Conservation (phyloP, 805 yeast species). For the Brettanomyces sp. region DNA sequence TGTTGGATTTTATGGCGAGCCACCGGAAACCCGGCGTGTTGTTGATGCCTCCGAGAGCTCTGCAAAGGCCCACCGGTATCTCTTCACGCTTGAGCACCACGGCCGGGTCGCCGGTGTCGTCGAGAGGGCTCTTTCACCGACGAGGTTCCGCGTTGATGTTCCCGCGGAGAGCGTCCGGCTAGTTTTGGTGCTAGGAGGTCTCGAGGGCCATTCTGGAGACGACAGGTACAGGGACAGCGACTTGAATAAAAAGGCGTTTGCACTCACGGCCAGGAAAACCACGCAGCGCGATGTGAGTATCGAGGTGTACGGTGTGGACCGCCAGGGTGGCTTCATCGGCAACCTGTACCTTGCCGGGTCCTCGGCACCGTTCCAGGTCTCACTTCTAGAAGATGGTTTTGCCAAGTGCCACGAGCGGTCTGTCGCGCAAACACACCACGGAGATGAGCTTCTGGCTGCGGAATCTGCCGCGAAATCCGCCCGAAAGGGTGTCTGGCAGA, state of each 20-base stretch:
- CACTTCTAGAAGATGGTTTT: constrained; percentile 52
- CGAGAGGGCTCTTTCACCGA: constrained; percentile 62
- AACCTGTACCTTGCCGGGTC: constrained; percentile 46
- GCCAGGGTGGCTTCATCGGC: constrained; percentile 75
- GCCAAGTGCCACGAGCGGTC: constrained; percentile 60
- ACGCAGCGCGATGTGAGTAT: constrained; percentile 69
- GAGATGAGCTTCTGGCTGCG: constrained; percentile 45
- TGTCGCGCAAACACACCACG: constrained; percentile 46
- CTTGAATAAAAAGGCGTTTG: constrained; percentile 41
- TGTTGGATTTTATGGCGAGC: constrained; percentile 55
- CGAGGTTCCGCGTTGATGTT: constrained; percentile 53
- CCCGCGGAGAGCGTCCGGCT: constrained; percentile 67
- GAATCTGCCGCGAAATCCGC: constrained; percentile 49
- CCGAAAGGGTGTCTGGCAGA: constrained; percentile 59
- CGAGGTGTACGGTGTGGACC: constrained; percentile 62
- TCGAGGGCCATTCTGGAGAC: constrained; percentile 29
- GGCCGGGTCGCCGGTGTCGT: constrained; percentile 58
- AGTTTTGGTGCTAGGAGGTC: constrained; percentile 69
- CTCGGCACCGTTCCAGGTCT: constrained; percentile 46
- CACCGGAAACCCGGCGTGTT: constrained; percentile 48
- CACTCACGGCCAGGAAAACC: constrained; percentile 41
- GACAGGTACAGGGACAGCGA: constrained; percentile 23
- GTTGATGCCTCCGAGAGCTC: constrained; percentile 75
- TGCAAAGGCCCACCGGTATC: constrained; percentile 63
- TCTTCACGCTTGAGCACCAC: constrained; percentile 61